phyloP scores from a whole-genome alignment of 192 early-diverging fungal species.

The Cetraspora pellucida region DNA sequence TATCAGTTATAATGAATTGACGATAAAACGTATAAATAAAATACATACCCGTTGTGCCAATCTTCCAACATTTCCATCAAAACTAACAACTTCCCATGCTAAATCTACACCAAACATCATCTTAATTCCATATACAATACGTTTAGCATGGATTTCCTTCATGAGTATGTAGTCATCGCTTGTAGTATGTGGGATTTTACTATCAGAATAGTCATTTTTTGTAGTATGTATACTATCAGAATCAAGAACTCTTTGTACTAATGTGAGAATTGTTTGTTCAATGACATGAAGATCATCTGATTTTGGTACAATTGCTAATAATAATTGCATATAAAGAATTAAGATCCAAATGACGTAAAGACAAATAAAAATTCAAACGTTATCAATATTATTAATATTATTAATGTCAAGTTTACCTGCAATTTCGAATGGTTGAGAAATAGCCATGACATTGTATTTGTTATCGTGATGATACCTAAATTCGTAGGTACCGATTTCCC shows the following conservation, averaged over 20 bases:
- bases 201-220: slow-evolving; percentile 49
- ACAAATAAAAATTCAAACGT: background rate
- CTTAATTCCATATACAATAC: slow-evolving; percentile 82
- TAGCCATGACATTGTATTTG: slow-evolving; percentile 79
- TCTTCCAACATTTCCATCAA: slow-evolving; percentile 51
- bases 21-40: background rate
- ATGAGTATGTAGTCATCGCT: slow-evolving; percentile 59
- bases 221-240: slow-evolving; percentile 45
- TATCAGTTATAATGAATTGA: background rate
- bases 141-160: slow-evolving; percentile 61
- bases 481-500: slow-evolving; percentile 87
- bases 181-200: slow-evolving; percentile 36
- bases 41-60: slow-evolving; percentile 55
- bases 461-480: slow-evolving; percentile 90
- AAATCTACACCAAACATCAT: slow-evolving; percentile 89
- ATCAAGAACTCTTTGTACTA: slow-evolving; percentile 52
- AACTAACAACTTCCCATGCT: slow-evolving; percentile 69
- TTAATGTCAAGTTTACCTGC: slow-evolving; percentile 41
- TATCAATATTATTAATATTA: background rate
- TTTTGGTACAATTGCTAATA: slow-evolving; percentile 31
- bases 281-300: slow-evolving; percentile 40
- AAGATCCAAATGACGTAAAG: background rate
- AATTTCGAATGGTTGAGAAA: slow-evolving; percentile 81
- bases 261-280: slow-evolving; percentile 42
- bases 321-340: slow-evolving; percentile 21